A percentile compares a stretch with the other conserved stretches of the same genome.
phyloP scores from a whole-genome alignment of 2,329 filamentous ascomycete species.

The Stachybotrys echinatus region DNA sequence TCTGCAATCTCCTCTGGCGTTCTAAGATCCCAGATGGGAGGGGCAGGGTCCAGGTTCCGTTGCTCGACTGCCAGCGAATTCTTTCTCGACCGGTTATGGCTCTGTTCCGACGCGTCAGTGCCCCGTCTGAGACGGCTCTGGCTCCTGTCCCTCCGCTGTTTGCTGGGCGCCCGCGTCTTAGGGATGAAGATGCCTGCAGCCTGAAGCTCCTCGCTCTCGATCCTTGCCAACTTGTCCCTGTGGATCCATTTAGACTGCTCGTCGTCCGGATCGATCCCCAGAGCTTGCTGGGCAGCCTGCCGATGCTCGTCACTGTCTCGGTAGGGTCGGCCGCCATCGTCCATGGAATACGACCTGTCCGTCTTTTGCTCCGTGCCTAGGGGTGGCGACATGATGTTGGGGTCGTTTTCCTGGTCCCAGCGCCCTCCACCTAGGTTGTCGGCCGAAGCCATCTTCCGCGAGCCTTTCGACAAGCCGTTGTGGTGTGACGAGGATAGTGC shows the following conservation, averaged over 20 bases:
- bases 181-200: constrained; percentile 67
- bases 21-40: constrained; percentile 64
- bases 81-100: constrained; percentile 31
- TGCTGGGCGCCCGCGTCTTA: constrained; percentile 47
- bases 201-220: constrained; percentile 75
- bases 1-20: constrained; percentile 72
- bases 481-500: constrained; percentile 13
- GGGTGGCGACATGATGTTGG: constrained; percentile 13
- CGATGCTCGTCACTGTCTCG: constrained; percentile 18
- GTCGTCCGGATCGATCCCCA: constrained; percentile 27
- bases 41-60: constrained; percentile 31
- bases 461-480: constrained; percentile 18
- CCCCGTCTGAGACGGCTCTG: constrained; percentile 27
- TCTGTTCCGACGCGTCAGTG: constrained; percentile 24
- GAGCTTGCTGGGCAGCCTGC: constrained; percentile 16
- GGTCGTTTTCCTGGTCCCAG: constrained; percentile 17
- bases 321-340: constrained; percentile 6
- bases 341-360: constrained; percentile 8
- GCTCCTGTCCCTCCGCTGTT: constrained; percentile 32
- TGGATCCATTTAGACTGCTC: constrained; percentile 80
- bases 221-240: constrained; percentile 74
- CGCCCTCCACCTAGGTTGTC: constrained; percentile 22
- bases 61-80: constrained; percentile 37
- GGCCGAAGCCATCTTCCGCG: constrained; percentile 29
- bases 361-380: constrained; percentile 16